A percentile compares a stretch with the other conserved stretches of the same genome.
Evolutionary conservation across 2,329 filamentous ascomycete genomes (phyloP).

Genomic region (Thermothelomyces thermophilus): DNA sequence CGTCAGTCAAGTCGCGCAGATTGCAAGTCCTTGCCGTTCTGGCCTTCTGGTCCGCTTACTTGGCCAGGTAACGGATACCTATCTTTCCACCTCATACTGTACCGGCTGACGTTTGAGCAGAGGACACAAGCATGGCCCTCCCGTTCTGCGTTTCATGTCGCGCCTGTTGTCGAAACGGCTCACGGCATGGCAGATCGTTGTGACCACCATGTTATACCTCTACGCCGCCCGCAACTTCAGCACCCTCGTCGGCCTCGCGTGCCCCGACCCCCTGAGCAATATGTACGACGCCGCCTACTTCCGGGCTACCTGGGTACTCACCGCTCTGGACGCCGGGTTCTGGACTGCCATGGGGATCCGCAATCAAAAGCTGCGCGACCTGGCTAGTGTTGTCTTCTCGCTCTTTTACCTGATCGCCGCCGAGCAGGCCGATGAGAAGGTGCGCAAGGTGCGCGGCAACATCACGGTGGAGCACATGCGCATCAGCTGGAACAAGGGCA

Average conservation of each 20-base stretch:
- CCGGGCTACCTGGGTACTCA: constrained; percentile 93
- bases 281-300: constrained; percentile 92
- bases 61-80: constrained; percentile 53
- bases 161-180: constrained; percentile 61
- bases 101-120: constrained; percentile 38
- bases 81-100: neutral
- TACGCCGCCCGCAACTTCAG: constrained; percentile 91
- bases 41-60: constrained; percentile 83
- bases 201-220: constrained; percentile 82
- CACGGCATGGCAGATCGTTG: constrained; percentile 83
- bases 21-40: constrained; percentile 89
- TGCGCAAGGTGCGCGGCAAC: constrained; percentile 78
- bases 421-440: constrained; percentile 93
- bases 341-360: constrained; percentile 97
- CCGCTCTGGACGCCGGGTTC: constrained; percentile 90
- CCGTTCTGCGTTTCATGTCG: constrained; percentile 63
- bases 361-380: constrained; percentile 69
- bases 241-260: constrained; percentile 83
- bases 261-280: constrained; percentile 87
- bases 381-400: constrained; percentile 77
- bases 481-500: constrained; percentile 93
- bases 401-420: constrained; percentile 88
- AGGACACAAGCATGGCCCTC: constrained; percentile 85
- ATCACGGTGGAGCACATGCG: constrained; percentile 87
- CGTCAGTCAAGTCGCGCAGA: constrained; percentile 84